Conservation (phyloP, 2,329 filamentous ascomycete genomes). For the Verticillium longisporum region DNA sequence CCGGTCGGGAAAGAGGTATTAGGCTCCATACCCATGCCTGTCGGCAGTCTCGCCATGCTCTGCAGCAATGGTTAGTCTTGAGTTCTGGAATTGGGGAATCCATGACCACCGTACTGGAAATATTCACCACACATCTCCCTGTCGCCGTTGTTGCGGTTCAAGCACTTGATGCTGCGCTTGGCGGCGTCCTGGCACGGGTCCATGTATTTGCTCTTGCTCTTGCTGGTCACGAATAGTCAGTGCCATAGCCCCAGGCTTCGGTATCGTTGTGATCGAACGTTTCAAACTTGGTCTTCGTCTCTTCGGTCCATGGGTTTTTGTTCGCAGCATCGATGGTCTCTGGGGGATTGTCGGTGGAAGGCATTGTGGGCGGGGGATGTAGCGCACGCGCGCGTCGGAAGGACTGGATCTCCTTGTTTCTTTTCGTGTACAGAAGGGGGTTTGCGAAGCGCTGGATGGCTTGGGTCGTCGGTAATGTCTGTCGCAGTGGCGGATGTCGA, state of each 20-base stretch:
- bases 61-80: constrained; percentile 25
- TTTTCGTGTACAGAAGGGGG: neutral
- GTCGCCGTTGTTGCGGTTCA: constrained; percentile 84
- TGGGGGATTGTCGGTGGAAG: neutral
- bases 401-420: neutral
- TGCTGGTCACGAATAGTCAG: constrained; percentile 44
- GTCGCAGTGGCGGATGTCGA: neutral
- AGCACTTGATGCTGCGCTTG: constrained; percentile 73
- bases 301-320: constrained; percentile 45
- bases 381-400: neutral
- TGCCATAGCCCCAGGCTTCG: neutral
- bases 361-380: neutral
- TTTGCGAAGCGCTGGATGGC: neutral
- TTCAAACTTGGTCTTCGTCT: constrained; percentile 58
- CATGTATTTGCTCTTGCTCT: constrained; percentile 81
- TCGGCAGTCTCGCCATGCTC: constrained; percentile 91
- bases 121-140: constrained; percentile 88
- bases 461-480: neutral
- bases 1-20: neutral
- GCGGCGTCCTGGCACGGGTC: constrained; percentile 96
- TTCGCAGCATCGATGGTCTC: neutral
- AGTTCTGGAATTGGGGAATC: neutral
- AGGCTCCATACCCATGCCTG: constrained; percentile 70
- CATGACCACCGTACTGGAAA: constrained; percentile 66
- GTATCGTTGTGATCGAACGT: constrained; percentile 33